phyloP scores from a whole-genome alignment of 208 protist genomes.

The Tritrichomonas foetus region DNA sequence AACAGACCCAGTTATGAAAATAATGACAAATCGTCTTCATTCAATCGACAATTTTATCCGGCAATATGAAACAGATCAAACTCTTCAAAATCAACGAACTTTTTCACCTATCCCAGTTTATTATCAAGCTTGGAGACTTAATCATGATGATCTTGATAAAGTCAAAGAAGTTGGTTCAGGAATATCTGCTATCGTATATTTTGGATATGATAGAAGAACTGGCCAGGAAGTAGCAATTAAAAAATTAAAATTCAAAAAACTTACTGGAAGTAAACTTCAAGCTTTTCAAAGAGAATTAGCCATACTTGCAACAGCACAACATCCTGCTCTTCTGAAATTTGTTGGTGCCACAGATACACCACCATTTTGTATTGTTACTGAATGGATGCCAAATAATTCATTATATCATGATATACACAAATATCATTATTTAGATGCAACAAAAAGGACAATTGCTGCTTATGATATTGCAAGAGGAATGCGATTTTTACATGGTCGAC shows the following conservation, averaged over 20 bases:
- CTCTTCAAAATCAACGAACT: background rate
- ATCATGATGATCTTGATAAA: background rate
- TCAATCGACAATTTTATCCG: background rate
- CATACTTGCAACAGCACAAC: background rate
- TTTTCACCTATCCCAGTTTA: background rate
- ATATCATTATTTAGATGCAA: background rate
- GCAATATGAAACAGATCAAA: background rate
- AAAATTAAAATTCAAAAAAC: background rate
- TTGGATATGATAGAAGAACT: background rate
- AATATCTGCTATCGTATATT: background rate
- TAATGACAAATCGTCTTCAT: background rate
- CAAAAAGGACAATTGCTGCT: background rate
- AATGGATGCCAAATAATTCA: background rate
- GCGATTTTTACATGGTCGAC: background rate
- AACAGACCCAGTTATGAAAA: background rate
- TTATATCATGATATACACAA: background rate
- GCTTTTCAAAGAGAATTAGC: background rate
- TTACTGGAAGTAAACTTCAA: background rate
- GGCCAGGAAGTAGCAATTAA: background rate
- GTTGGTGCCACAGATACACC: background rate
- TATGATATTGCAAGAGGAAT: background rate
- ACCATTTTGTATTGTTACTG: background rate
- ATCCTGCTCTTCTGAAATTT: background rate
- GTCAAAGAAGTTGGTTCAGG: background rate
- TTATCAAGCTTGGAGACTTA: background rate